Evolutionary conservation across 2,329 filamentous ascomycete species (phyloP).

Genomic region (Monosporascus ibericus): DNA sequence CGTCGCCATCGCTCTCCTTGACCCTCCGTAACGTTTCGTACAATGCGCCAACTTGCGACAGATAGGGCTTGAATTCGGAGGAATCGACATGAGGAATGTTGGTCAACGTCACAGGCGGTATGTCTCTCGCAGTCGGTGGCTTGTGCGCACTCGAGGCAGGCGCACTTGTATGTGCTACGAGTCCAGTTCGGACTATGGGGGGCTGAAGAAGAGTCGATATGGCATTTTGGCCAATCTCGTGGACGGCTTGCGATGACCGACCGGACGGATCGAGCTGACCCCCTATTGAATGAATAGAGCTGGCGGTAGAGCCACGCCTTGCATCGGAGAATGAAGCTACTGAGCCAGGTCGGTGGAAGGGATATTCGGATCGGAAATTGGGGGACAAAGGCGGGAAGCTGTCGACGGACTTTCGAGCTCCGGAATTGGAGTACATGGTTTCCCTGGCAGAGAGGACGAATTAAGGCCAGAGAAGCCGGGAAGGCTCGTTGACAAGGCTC

Average conservation of each 20-base stretch:
- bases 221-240: conserved; percentile 81
- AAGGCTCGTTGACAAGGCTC: conserved; percentile 30
- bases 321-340: conserved; percentile 40
- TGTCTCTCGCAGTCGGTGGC: conserved; percentile 79
- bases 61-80: conserved; percentile 75
- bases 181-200: conserved; percentile 81
- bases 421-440: conserved; percentile 54
- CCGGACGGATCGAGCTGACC: conserved; percentile 68
- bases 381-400: conserved; percentile 52
- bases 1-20: conserved; percentile 69
- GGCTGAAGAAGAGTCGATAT: conserved; percentile 92
- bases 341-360: conserved; percentile 50
- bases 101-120: conserved; percentile 85
- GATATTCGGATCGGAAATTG: conserved; percentile 47
- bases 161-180: conserved; percentile 71
- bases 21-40: conserved; percentile 86
- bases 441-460: conserved; percentile 13
- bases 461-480: conserved; percentile 26
- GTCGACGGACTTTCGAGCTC: conserved; percentile 60
- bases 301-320: conserved; percentile 76
- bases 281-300: conserved; percentile 82
- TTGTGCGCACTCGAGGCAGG: conserved; percentile 67
- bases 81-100: conserved; percentile 79
- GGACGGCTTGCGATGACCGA: conserved; percentile 48
- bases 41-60: conserved; percentile 76